Conservation (phyloP, 2,329 filamentous ascomycete genomes). For the Fusarium neocosmosporiellum region DNA sequence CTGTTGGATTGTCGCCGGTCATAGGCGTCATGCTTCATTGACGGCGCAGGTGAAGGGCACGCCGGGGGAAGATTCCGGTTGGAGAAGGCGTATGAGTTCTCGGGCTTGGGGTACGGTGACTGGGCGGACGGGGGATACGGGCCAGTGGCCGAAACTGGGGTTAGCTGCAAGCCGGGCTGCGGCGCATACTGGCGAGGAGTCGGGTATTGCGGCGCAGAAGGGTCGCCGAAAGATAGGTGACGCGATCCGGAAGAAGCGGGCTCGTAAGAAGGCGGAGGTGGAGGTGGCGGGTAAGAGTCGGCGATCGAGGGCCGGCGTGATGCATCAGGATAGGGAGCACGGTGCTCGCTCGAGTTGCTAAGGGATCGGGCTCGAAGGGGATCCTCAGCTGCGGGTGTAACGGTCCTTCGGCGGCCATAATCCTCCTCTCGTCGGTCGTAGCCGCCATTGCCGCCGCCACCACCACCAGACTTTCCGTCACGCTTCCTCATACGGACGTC, state of each 20-base stretch:
- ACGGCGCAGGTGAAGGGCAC: slow-evolving; percentile 45
- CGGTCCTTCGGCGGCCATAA: slow-evolving; percentile 55
- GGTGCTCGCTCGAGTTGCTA: slow-evolving; percentile 68
- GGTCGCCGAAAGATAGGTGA: slow-evolving; percentile 52
- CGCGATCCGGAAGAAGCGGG: slow-evolving; percentile 41
- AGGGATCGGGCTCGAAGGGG: slow-evolving; percentile 65
- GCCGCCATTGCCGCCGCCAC: slow-evolving; percentile 53
- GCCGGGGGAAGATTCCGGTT: slow-evolving; percentile 45
- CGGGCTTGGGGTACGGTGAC: slow-evolving; percentile 53
- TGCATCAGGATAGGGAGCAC: slow-evolving; percentile 55
- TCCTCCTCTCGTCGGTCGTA: slow-evolving; percentile 74
- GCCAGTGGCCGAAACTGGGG: slow-evolving; percentile 49
- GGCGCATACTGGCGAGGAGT: slow-evolving; percentile 52
- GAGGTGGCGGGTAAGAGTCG: slow-evolving; percentile 55
- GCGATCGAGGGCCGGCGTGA: slow-evolving; percentile 61
- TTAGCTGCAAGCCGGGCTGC: slow-evolving; percentile 48
- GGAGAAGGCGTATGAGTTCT: slow-evolving; percentile 50
- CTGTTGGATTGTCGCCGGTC: slow-evolving; percentile 52
- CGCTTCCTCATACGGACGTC: slow-evolving; percentile 93
- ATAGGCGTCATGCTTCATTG: slow-evolving; percentile 49
- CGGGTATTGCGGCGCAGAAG: slow-evolving; percentile 48
- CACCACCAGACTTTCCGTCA: slow-evolving; percentile 71
- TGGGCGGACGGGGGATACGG: slow-evolving; percentile 51
- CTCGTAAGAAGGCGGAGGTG: slow-evolving; percentile 52
- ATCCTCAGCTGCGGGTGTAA: slow-evolving; percentile 50